These are phyloP conservation scores for Podochytrium sp. DNA, from an alignment of 192 early-diverging fungal species.

Conservation along the genomic window DNA sequence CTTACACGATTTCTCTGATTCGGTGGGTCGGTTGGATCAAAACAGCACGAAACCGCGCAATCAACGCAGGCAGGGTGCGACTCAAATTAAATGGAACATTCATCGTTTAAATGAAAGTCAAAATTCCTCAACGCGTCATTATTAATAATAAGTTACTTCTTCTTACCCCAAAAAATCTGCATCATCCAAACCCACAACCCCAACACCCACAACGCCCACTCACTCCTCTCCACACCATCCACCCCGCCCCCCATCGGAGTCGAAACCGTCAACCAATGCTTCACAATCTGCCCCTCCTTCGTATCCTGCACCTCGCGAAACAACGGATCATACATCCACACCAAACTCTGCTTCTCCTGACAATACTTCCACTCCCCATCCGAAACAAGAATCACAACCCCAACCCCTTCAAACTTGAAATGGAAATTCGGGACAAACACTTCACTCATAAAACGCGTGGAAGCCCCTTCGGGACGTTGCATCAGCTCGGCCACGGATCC, in stretches of 20 bases:
- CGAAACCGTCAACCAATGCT: constrained; percentile 29
- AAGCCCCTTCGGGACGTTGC: no score
- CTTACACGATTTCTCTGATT: neutral
- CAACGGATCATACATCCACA: constrained; percentile 48
- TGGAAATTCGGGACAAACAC: constrained; percentile 78
- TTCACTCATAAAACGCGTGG: constrained; percentile 66
- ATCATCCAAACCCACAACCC: neutral
- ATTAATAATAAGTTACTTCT: neutral
- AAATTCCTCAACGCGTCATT: neutral
- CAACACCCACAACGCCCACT: neutral
- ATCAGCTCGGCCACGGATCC: neutral
- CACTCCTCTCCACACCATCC: neutral
- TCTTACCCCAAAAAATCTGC: neutral
- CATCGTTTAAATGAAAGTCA: neutral
- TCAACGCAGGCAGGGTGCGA: neutral
- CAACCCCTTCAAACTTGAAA: constrained; percentile 42
- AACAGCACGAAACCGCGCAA: neutral
- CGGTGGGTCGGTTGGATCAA: neutral
- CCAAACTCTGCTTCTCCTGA: constrained; percentile 67
- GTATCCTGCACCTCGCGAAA: neutral
- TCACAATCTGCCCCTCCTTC: neutral
- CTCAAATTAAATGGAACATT: neutral
- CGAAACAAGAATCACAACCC: constrained; percentile 60
- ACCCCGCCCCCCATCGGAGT: constrained; percentile 27
- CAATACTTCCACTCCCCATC: constrained; percentile 76